Evolutionary conservation across 2,329 filamentous ascomycete genomes (phyloP).

Genomic region (Sphaerulina vaccinii): DNA sequence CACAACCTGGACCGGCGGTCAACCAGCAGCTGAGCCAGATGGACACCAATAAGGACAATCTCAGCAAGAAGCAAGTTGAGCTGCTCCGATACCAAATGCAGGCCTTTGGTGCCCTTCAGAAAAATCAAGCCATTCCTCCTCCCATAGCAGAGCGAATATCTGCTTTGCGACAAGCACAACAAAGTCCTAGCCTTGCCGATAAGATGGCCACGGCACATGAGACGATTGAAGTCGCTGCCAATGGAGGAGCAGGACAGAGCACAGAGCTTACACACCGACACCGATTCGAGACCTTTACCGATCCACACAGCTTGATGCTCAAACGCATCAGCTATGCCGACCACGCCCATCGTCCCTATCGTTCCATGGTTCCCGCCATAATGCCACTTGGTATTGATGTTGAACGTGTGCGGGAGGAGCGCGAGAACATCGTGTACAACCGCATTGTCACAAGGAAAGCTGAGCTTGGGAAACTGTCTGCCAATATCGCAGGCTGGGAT

Average conservation of each 20-base stretch:
- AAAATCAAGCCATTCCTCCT: slow-evolving; percentile 77
- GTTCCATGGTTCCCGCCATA: slow-evolving; percentile 79
- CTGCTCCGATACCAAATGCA: slow-evolving; percentile 82
- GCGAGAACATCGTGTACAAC: slow-evolving; percentile 86
- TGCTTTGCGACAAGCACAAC: slow-evolving; percentile 64
- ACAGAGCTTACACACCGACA: slow-evolving; percentile 38
- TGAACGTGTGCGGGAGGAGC: slow-evolving; percentile 79
- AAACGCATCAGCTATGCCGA: slow-evolving; percentile 73
- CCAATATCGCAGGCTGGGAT: slow-evolving; percentile 86
- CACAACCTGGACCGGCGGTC: slow-evolving; percentile 25
- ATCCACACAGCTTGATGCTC: slow-evolving; percentile 62
- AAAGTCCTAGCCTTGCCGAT: slow-evolving; percentile 41
- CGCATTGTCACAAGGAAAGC: slow-evolving; percentile 80
- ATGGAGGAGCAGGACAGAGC: slow-evolving; percentile 41
- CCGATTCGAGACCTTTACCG: slow-evolving; percentile 71
- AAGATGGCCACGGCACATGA: slow-evolving; percentile 48
- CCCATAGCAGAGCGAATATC: slow-evolving; percentile 82
- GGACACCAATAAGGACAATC: slow-evolving; percentile 25
- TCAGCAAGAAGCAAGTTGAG: slow-evolving; percentile 74
- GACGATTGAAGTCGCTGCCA: slow-evolving; percentile 52
- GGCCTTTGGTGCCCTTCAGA: slow-evolving; percentile 86
- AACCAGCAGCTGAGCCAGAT: slow-evolving; percentile 24
- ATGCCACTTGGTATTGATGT: slow-evolving; percentile 87
- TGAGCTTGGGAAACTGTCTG: slow-evolving; percentile 79
- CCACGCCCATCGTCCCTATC: slow-evolving; percentile 72